Conservation (phyloP, 2,329 filamentous ascomycete species). For the Fulvia fulva region DNA sequence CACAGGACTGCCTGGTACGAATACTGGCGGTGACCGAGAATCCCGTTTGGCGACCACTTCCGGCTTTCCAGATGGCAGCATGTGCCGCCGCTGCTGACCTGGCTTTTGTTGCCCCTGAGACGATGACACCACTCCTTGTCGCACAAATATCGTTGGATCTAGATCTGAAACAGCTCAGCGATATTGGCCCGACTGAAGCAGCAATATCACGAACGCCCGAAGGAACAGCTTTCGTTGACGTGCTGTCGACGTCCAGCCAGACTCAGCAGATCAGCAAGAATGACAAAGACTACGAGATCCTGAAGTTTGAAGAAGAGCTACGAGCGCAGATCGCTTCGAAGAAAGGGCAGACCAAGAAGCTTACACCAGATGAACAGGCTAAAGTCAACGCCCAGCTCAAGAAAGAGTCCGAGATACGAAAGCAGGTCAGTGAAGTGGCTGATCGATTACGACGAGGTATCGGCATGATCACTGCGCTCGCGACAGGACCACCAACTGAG, state of each 20-base stretch:
- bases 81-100: constrained; percentile 84
- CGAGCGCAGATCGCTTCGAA: constrained; percentile 84
- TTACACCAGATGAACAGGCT: constrained; percentile 79
- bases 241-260: constrained; percentile 76
- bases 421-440: constrained; percentile 65
- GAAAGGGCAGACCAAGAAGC: constrained; percentile 85
- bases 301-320: constrained; percentile 96
- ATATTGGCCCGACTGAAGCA: constrained; percentile 79
- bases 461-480: constrained; percentile 77
- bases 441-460: constrained; percentile 74
- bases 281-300: constrained; percentile 87
- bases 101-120: constrained; percentile 85
- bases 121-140: constrained; percentile 71
- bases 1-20: constrained; percentile 63
- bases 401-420: constrained; percentile 78
- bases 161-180: constrained; percentile 62
- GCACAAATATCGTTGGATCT: constrained; percentile 71
- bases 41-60: constrained; percentile 41
- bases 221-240: constrained; percentile 83
- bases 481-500: constrained; percentile 83
- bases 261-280: constrained; percentile 75
- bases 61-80: constrained; percentile 59
- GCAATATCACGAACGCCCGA: constrained; percentile 90
- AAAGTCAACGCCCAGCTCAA: constrained; percentile 88
- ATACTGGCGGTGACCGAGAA: constrained; percentile 52